phyloP scores from a whole-genome alignment of 1,139 yeast species.

The Saccharomyces pastorianus region DNA sequence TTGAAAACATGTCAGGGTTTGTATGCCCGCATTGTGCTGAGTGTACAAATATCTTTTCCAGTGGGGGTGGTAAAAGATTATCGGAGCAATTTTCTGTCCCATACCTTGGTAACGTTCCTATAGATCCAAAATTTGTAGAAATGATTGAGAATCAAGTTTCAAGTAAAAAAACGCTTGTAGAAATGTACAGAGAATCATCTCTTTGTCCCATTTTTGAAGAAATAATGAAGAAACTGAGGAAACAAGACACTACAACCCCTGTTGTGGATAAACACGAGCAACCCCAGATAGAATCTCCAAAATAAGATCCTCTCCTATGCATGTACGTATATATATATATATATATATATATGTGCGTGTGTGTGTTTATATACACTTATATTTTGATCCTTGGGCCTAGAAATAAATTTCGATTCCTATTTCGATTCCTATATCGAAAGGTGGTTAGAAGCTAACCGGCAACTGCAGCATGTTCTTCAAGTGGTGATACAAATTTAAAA shows the following conservation, averaged over 20 bases:
- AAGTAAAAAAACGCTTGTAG: conserved; percentile 24
- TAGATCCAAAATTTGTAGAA: conserved; percentile 85
- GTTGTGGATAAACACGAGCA: background rate
- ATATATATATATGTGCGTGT: background rate
- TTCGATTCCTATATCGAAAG: no score
- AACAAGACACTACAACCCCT: conserved; percentile 12
- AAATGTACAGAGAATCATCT: conserved; percentile 36
- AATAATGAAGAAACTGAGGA: conserved; percentile 43
- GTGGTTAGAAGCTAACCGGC: no score
- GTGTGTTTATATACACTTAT: no score
- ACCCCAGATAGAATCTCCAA: background rate
- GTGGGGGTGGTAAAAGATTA: conserved; percentile 82
- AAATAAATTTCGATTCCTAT: background rate
- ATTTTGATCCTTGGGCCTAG: background rate
- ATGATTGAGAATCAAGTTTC: conserved; percentile 50
- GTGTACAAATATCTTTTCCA: conserved; percentile 81
- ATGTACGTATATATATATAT: background rate
- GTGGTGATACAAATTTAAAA: no score
- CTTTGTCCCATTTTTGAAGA: conserved; percentile 43
- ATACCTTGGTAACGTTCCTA: conserved; percentile 81
- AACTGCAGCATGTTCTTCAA: no score
- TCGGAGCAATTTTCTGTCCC: conserved; percentile 55
- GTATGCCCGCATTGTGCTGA: conserved; percentile 92
- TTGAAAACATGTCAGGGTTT: conserved; percentile 96
- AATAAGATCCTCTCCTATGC: background rate